These are phyloP conservation scores for Clavispora asparagi DNA, from an alignment of 805 yeast species.

Conservation along the genomic window DNA sequence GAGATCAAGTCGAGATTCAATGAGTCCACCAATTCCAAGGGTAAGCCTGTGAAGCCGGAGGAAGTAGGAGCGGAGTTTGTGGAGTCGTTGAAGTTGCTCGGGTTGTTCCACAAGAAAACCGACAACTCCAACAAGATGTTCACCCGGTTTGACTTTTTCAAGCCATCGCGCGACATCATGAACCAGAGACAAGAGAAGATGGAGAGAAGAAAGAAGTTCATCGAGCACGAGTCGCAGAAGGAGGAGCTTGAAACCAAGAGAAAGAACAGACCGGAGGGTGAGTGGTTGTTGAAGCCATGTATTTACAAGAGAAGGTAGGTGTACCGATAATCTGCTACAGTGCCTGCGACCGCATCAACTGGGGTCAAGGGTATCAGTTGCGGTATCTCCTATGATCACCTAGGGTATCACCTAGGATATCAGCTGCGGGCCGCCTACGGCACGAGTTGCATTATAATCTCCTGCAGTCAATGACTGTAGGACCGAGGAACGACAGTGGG, in stretches of 20 bases:
- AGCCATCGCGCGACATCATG: conserved; percentile 68
- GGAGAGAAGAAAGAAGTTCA: conserved; percentile 59
- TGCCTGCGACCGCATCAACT: no score
- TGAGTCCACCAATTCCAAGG: conserved; percentile 39
- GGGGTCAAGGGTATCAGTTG: no score
- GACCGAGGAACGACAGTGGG: no score
- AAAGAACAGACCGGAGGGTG: conserved; percentile 60
- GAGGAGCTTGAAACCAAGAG: conserved; percentile 57
- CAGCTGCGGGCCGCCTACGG: no score
- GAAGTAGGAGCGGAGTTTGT: conserved; percentile 73
- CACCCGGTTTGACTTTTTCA: conserved; percentile 88
- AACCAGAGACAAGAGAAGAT: conserved; percentile 57
- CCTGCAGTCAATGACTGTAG: no score
- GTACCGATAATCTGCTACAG: no score
- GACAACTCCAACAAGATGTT: conserved; percentile 91
- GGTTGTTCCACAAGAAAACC: conserved; percentile 83
- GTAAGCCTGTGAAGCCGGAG: conserved; percentile 26
- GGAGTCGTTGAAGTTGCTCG: conserved; percentile 66
- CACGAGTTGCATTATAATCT: no score
- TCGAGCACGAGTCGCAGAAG: conserved; percentile 63
- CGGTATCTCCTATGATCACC: no score
- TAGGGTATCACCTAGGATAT: no score
- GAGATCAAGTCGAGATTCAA: conserved; percentile 91
- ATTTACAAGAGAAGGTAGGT: conserved; percentile 89
- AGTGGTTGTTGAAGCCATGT: conserved; percentile 93